Evolutionary conservation across 2,329 filamentous ascomycete genomes (phyloP), one percentile per base, ranked within the genome.

Genomic region (Pestalotiopsis sp.): DNA sequence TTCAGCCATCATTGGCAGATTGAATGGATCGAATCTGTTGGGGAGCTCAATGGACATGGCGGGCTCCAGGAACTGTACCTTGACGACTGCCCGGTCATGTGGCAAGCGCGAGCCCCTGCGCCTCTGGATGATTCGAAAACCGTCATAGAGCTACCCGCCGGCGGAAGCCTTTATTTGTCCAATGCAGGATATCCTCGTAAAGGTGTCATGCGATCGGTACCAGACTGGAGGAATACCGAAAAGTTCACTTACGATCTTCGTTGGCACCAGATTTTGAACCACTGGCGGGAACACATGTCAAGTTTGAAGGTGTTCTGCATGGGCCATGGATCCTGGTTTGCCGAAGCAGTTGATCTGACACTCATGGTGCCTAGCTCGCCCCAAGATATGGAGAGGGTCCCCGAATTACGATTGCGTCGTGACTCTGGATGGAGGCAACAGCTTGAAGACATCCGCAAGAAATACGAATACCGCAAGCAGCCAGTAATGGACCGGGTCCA

Each of bases 1-100:
- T 84, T 87, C 63, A 77, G 77, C 4, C 78, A 84, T 41, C 79
- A 84, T 20, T 81, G 79, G 76, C 84, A 86, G 67, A 72, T 85
- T 0, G 80, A 82, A 7, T 86, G 84, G 83, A 79, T 87, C 3
- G 68, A 81, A 0, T 78, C 85, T 3, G 17, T 41, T n/a, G 76
- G 72, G 4, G 13, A 68, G 4, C 58, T 64, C 3, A 76, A 74
- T n/a, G 70, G 68, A 2, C 65, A 59, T 1, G 74, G 73, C 0
- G 83, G 82, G 0, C 75, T 86, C 0, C 70, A 79, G 14, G 77
- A 81, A 57, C 72, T 86, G 0, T 79, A 82, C 12, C 74, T 86
- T 0, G 82, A 85, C 57, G 75, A 82, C 67, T 86, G 83, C 66
- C 75, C 79, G 0, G 81, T 84, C 25, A 59, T 79, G 65, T 72